Base-by-base conservation (phyloP, 306 rosid genomes). In the Cucurbita argyrosperma region DNA sequence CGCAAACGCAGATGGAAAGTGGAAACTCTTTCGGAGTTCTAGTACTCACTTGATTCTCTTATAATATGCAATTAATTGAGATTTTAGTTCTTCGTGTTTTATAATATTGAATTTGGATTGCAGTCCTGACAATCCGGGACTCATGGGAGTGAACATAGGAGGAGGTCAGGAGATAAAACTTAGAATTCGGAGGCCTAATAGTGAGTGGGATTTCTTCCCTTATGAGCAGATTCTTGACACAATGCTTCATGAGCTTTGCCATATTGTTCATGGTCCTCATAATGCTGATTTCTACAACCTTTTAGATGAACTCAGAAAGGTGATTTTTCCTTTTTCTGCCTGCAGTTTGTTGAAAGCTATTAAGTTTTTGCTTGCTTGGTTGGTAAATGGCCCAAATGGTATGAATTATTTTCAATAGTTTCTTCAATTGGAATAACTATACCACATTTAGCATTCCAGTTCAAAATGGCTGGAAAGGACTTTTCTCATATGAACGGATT, bases 231-330 rank as follows among this genome's bases (percentile, higher is more conserved):
- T 84, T 73, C 87, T 80, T 56, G 87, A 87, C 74, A 87, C 90
- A 39, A 87, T 84, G 90, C 77, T 87, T 43, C 90, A 87, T 16
- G 90, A 87, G 81, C 88, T 87, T 69, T 87, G 85, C 84, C 90
- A 87, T 79, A 87, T 80, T 51, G 82, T 82, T 10, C 52, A 78
- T 77, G 88, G 90, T 16, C 88, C 88, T 23, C 90, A 87, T 42
- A 80, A 87, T 64, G 79, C 87, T 54, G 84, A 80, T 71, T 87
- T 87, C 79, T 84, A 84, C 80, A 84, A 68, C 61, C 90, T 87
- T 72, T 77, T 84, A 76, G 88, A 82, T 75, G 85, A 84, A 80
- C 81, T 87, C 77, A 84, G 90, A 76, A 82, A 80, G 90, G 90
- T 84, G 75, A 43, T 71, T 52, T 40, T 64, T 62, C 69, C 2